phyloP scores from a whole-genome alignment of 2,329 filamentous ascomycete species.

The Curvularia lunata region DNA sequence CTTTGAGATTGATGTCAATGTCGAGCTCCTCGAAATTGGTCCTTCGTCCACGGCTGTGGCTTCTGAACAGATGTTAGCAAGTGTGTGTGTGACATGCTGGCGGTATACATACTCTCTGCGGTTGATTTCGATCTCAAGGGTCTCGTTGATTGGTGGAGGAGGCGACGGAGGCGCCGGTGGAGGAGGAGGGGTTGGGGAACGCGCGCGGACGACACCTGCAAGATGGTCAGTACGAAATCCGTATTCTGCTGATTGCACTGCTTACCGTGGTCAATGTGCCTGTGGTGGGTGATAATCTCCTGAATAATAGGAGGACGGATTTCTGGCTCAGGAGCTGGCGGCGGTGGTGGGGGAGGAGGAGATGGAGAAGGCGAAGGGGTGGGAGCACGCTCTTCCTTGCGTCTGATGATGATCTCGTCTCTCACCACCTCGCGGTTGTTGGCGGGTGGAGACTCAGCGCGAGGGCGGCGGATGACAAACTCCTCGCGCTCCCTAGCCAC shows the following conservation, averaged over 20 bases:
- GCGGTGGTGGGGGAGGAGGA: constrained; percentile 53
- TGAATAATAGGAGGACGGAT: constrained; percentile 81
- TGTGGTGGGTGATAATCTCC: constrained; percentile 87
- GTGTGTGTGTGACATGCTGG: background rate
- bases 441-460: constrained; percentile 44
- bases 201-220: constrained; percentile 54
- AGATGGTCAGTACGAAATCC: constrained; percentile 10
- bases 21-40: constrained; percentile 65
- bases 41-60: constrained; percentile 52
- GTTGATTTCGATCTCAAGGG: constrained; percentile 63
- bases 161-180: constrained; percentile 53
- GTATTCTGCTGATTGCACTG: constrained; percentile 5
- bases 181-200: constrained; percentile 58
- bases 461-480: constrained; percentile 49
- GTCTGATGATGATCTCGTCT: constrained; percentile 53
- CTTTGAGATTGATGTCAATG: constrained; percentile 68
- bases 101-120: constrained; percentile 53
- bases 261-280: constrained; percentile 85
- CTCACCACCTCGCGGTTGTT: constrained; percentile 46
- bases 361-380: constrained; percentile 61
- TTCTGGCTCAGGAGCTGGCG: constrained; percentile 67
- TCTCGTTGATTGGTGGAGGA: constrained; percentile 58
- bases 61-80: constrained; percentile 30
- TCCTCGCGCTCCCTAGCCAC: constrained; percentile 52
- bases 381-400: constrained; percentile 55